Conservation (phyloP, 2,329 filamentous ascomycete genomes). For the Colletotrichum sp. region DNA sequence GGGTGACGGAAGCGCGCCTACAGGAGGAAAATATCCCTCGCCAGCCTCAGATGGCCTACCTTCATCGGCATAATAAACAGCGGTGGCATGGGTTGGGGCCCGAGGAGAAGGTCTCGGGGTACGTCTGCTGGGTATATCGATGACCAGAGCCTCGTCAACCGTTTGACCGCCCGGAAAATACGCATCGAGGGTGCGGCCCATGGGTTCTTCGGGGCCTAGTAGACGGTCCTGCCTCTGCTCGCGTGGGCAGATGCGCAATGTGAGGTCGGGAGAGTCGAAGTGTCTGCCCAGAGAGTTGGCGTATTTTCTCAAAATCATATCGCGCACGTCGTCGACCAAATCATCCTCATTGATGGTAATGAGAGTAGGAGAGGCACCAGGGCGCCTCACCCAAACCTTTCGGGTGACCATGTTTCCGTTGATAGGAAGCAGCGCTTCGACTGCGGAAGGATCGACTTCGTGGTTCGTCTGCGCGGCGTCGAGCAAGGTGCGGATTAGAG, state of each 20-base stretch:
- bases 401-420: constrained; percentile 65
- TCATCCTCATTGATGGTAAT: constrained; percentile 87
- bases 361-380: constrained; percentile 83
- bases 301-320: constrained; percentile 92
- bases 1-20: constrained; percentile 48
- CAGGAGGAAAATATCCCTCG: constrained; percentile 83
- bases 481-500: constrained; percentile 58
- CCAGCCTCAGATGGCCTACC: constrained; percentile 70
- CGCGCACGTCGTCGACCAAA: constrained; percentile 91
- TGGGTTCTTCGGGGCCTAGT: constrained; percentile 85
- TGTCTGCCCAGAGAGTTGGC: constrained; percentile 87
- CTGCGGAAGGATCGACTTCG: constrained; percentile 44
- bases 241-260: constrained; percentile 76
- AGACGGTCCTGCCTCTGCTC: constrained; percentile 70
- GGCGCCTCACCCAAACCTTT: constrained; percentile 95
- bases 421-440: constrained; percentile 41
- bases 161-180: constrained; percentile 88
- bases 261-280: constrained; percentile 91
- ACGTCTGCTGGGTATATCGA: constrained; percentile 79
- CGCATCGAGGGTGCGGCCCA: constrained; percentile 77
- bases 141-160: constrained; percentile 87
- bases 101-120: constrained; percentile 84
- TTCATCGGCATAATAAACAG: constrained; percentile 67
- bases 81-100: constrained; percentile 46
- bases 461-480: constrained; percentile 42